Conservation (phyloP, 2,329 filamentous ascomycete species). For the Colletotrichum higginsianum region DNA sequence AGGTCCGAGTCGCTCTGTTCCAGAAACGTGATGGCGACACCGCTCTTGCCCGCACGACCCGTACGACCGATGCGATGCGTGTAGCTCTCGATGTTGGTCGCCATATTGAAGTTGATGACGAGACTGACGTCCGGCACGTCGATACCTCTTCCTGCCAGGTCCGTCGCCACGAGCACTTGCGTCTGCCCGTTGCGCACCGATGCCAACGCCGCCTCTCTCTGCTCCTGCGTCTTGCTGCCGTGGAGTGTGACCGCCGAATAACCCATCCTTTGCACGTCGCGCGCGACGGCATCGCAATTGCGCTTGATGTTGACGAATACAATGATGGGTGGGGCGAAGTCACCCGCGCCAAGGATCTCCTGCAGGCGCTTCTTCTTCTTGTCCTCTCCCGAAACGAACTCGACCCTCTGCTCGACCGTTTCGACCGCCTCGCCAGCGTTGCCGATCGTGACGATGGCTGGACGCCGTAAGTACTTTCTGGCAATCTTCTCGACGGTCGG, state of each 20-base stretch:
- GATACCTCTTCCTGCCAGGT: slow-evolving; percentile 96
- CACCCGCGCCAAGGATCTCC: slow-evolving; percentile 85
- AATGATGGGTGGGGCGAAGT: slow-evolving; percentile 92
- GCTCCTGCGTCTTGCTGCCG: slow-evolving; percentile 96
- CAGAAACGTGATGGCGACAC: slow-evolving; percentile 96
- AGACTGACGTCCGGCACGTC: slow-evolving; percentile 95
- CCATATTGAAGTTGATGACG: slow-evolving; percentile 99
- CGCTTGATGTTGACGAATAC: slow-evolving; percentile 99
- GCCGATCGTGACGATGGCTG: slow-evolving; percentile 94
- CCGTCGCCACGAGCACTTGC: slow-evolving; percentile 94
- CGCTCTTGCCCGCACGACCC: slow-evolving; percentile 95
- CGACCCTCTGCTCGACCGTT: slow-evolving; percentile 96
- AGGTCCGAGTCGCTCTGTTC: slow-evolving; percentile 91
- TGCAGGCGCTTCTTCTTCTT: slow-evolving; percentile 96
- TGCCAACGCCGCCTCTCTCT: slow-evolving; percentile 92
- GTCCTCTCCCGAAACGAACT: slow-evolving; percentile 92
- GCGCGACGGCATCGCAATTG: slow-evolving; percentile 95
- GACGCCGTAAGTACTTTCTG: slow-evolving; percentile 94
- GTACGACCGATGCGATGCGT: slow-evolving; percentile 98
- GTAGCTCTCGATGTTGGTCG: slow-evolving; percentile 91
- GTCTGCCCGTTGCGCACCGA: slow-evolving; percentile 86
- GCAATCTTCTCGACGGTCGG: slow-evolving; percentile 93
- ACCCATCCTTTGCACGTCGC: slow-evolving; percentile 95
- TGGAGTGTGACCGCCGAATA: slow-evolving; percentile 92
- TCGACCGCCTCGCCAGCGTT: slow-evolving; percentile 97